phyloP scores from a whole-genome alignment of 2,329 filamentous ascomycete species.

The Thielaviopsis populi region DNA sequence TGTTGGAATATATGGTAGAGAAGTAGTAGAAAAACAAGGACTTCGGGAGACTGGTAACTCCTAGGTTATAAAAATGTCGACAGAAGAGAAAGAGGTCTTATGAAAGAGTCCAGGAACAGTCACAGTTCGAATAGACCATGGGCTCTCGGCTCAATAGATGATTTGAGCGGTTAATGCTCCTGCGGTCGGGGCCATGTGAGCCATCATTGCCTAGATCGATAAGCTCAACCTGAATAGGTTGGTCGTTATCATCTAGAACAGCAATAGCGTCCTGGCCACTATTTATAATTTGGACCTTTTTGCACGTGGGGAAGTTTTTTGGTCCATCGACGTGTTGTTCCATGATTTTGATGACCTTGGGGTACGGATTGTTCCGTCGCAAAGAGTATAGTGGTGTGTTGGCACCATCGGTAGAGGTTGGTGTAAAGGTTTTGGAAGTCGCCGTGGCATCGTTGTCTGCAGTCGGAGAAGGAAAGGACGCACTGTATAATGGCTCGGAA shows the following conservation, averaged over 20 bases:
- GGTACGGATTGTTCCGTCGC: conserved; percentile 26
- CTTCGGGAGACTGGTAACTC: conserved; percentile 15
- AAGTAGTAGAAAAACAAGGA: neutral
- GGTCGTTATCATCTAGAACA: conserved; percentile 26
- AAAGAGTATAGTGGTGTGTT: neutral
- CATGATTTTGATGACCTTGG: conserved; percentile 38
- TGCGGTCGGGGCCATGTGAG: neutral
- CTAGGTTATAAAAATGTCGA: conserved; percentile 1
- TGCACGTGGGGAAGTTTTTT: conserved; percentile 27
- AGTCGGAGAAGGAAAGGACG: conserved; percentile 14
- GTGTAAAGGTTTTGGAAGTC: neutral
- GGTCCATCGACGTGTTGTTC: conserved; percentile 33
- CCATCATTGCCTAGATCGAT: conserved; percentile 24
- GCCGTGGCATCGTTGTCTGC: neutral
- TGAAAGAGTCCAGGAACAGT: conserved; percentile 13
- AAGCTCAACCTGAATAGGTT: conserved; percentile 31
- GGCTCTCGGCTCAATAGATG: neutral
- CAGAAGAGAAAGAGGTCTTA: neutral
- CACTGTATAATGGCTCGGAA: conserved; percentile 3
- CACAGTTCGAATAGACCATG: neutral
- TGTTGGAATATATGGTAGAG: neutral
- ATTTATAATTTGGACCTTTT: conserved; percentile 31
- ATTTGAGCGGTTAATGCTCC: neutral
- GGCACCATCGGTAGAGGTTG: neutral
- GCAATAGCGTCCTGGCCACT: conserved; percentile 26